These are phyloP conservation scores for Scytalidium sp. DNA, from an alignment of 2,329 filamentous ascomycete species.

Conservation along the genomic window DNA sequence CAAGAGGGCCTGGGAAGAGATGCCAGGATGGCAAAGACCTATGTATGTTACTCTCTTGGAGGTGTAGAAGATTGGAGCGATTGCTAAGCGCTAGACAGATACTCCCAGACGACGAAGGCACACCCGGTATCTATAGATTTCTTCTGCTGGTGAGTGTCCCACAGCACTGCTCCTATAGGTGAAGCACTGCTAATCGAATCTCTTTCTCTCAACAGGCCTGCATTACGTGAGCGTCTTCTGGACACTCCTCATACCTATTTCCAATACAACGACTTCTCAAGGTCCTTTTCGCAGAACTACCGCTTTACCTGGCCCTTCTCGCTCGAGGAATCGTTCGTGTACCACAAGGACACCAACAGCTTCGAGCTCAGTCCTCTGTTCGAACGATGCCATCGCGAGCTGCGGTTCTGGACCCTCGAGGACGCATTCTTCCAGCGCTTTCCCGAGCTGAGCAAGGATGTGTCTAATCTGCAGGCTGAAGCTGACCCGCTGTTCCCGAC, in stretches of 20 bases:
- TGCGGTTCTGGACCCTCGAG: slow-evolving; percentile 13
- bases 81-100: background rate
- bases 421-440: slow-evolving; percentile 13
- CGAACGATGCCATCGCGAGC: slow-evolving; percentile 10
- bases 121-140: slow-evolving; percentile 16
- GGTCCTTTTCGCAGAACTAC: slow-evolving; percentile 11
- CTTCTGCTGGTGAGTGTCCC: slow-evolving; percentile 8
- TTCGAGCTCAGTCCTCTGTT: slow-evolving; percentile 13
- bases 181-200: background rate
- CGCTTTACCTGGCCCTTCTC: slow-evolving; percentile 15
- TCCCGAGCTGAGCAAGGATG: slow-evolving; percentile 6
- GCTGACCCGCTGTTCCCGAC: background rate
- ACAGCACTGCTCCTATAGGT: too few relatives aligned
- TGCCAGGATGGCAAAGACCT: slow-evolving; percentile 16
- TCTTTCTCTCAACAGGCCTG: slow-evolving; percentile 2
- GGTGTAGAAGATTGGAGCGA: background rate
- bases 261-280: slow-evolving; percentile 9
- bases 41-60: slow-evolving; percentile 3
- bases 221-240: slow-evolving; percentile 14
- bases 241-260: slow-evolving; percentile 13
- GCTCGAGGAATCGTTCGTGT: slow-evolving; percentile 12
- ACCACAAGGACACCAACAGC: slow-evolving; percentile 5
- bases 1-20: slow-evolving; percentile 9
- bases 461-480: background rate
- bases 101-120: slow-evolving; percentile 8